Evolutionary conservation across 768 basidiomycete genomes (phyloP), one percentile per base, ranked within the genome.

Genomic region (Kwoniella europaea): DNA sequence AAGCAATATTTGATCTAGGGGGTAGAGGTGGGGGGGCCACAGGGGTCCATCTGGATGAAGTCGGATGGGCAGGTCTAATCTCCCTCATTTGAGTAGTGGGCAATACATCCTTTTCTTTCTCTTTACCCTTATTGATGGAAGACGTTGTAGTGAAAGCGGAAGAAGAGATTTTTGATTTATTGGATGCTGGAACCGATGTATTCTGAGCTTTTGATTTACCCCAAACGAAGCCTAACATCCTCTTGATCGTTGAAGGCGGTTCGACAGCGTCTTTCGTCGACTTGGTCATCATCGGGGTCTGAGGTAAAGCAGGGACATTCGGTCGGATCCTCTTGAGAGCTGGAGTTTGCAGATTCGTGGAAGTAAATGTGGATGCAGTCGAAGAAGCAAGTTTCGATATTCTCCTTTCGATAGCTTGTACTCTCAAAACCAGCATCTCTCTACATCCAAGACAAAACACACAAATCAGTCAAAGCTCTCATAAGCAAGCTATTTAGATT

Each of bases 171-270:
- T 54, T 41, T 6, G 50, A 18, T 41, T 41, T 57, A 18, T 46
- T 22, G 22, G 24, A 24, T 57, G 10, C 24, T 62, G 20, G 43
- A 20, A 22, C n/a, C 27, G 43, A 18, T 52, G 57, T 4, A 35
- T 35, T 35, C 24, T n/a, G 44, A 43, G n/a, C 13, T 46, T 67
- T 67, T 2, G 27, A 13, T 29, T 29, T 63, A 12, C 64, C 73
- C 73, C 71, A 76, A 29, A 78, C 65, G 29, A 59, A 79, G 15
- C 71, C 67, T 4, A 80, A 22, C 60, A 78, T 61, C 43, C 77
- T 63, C 55, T 74, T 62, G 24, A 80, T 74, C 0, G 79, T 78
- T 2, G 76, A 75, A 18, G 79, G 77, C 5, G 77, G 77, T 16
- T 65, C 65, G 3, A 50, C 20, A 20, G 56, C 54, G 43, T 16